A percentile compares a stretch with the other conserved stretches of the same genome.
phyloP scores from a whole-genome alignment of 2,329 filamentous ascomycete genomes.

The Venturia pyrina region DNA sequence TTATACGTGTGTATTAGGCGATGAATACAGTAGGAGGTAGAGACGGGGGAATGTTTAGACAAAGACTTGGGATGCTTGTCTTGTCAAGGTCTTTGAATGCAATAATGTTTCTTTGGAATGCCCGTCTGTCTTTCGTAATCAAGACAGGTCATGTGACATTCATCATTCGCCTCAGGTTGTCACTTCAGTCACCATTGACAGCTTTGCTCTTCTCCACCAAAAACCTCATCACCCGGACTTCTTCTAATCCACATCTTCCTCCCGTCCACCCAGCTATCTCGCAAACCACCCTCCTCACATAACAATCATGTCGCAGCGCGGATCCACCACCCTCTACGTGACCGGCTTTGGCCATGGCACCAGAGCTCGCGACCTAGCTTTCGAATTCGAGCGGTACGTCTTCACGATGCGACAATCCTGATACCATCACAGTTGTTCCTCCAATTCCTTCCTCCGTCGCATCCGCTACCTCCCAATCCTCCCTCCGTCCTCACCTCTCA shows the following conservation, averaged over 20 bases:
- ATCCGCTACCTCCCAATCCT: constrained; percentile 14
- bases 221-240: neutral
- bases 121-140: no score
- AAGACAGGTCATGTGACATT: neutral
- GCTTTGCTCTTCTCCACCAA: neutral
- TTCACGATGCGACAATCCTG: constrained; percentile 31
- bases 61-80: neutral
- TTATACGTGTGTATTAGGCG: neutral
- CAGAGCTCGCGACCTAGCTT: constrained; percentile 96
- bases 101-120: neutral
- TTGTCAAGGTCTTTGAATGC: neutral
- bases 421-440: constrained; percentile 28
- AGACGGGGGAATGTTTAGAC: neutral
- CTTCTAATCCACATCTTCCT: neutral
- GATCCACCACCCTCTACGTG: constrained; percentile 88
- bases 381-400: constrained; percentile 99
- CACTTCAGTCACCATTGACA: no score
- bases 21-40: neutral
- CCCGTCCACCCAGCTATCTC: neutral
- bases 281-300: neutral
- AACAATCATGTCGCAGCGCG: constrained; percentile 69
- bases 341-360: constrained; percentile 98
- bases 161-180: no score
- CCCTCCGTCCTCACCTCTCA: constrained; percentile 12
- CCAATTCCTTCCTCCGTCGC: constrained; percentile 15